phyloP scores from a whole-genome alignment of 2,329 filamentous ascomycete genomes.

The Thermothelomyces thermophilus region DNA sequence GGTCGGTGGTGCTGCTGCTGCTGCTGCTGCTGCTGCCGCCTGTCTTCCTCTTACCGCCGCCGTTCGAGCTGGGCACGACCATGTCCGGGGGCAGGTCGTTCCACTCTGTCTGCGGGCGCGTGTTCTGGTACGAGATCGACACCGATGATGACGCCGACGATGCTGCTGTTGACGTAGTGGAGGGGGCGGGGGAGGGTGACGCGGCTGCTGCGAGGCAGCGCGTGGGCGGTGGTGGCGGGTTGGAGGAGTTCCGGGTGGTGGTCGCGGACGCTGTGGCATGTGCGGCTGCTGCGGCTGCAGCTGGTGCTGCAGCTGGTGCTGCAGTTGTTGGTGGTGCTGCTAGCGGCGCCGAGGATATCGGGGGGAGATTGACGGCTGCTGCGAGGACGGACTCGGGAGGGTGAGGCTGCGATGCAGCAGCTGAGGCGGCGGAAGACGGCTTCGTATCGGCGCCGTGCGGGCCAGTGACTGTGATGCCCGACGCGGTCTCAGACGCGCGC shows the following conservation, averaged over 20 bases:
- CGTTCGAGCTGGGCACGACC: no score
- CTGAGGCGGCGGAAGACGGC: not conserved
- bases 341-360: not conserved
- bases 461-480: not conserved
- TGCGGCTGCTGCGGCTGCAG: not conserved
- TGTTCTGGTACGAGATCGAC: slow-evolving; percentile 50
- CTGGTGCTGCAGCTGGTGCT: slow-evolving; percentile 2
- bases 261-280: not conserved
- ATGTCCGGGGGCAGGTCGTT: slow-evolving; percentile 60
- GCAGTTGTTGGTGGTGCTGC: slow-evolving; percentile 7
- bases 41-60: no score
- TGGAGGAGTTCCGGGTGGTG: no score
- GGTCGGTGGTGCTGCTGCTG: not conserved
- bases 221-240: slow-evolving; percentile 1
- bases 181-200: slow-evolving; percentile 13
- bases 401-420: not conserved
- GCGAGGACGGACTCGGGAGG: slow-evolving; percentile 10
- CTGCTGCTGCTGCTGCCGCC: not conserved
- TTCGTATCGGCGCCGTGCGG: not conserved
- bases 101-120: slow-evolving; percentile 55
- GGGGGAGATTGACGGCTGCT: slow-evolving; percentile 22
- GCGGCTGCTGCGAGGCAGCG: slow-evolving; percentile 1
- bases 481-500: not conserved
- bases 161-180: slow-evolving; percentile 10
- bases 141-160: no score